Evolutionary conservation across 1,139 yeast species (phyloP).

Genomic region (Wickerhamiella pararugosa): DNA sequence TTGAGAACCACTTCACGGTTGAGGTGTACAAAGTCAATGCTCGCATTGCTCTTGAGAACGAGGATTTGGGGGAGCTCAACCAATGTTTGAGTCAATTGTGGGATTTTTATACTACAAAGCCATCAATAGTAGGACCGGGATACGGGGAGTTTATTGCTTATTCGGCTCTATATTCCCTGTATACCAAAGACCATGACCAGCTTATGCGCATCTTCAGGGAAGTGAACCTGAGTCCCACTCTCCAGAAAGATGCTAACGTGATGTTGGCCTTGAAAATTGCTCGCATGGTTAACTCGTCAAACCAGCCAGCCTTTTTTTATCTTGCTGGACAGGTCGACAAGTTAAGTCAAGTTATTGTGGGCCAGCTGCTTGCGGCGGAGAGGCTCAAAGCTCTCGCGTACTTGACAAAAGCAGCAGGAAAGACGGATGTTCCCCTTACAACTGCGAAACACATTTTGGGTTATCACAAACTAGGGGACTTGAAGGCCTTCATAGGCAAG

Average conservation of each 20-base stretch:
- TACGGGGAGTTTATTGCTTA: conserved; percentile 53
- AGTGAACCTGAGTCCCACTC: neutral
- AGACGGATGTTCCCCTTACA: conserved; percentile 33
- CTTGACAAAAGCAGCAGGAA: conserved; percentile 41
- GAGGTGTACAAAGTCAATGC: conserved; percentile 78
- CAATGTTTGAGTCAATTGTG: conserved; percentile 77
- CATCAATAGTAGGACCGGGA: too few species aligned
- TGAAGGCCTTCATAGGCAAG: conserved; percentile 29
- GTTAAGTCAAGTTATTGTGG: conserved; percentile 31
- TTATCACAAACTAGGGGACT: conserved; percentile 27
- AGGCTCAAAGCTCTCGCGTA: conserved; percentile 44
- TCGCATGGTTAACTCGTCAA: conserved; percentile 29
- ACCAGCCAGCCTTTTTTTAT: conserved; percentile 41
- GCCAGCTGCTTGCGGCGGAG: conserved; percentile 38
- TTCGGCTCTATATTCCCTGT: conserved; percentile 58
- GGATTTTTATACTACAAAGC: conserved; percentile 36
- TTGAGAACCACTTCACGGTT: conserved; percentile 63
- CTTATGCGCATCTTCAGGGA: conserved; percentile 18
- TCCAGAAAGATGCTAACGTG: conserved; percentile 16
- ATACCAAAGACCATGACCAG: conserved; percentile 46
- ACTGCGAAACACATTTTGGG: conserved; percentile 36
- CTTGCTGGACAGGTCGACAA: conserved; percentile 30
- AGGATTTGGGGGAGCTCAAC: conserved; percentile 86
- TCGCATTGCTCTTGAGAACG: conserved; percentile 64
- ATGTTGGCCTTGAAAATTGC: conserved; percentile 33